Base-by-base conservation (phyloP, 164 flowering plant genomes). In the Chloranthus sessilifolius region DNA sequence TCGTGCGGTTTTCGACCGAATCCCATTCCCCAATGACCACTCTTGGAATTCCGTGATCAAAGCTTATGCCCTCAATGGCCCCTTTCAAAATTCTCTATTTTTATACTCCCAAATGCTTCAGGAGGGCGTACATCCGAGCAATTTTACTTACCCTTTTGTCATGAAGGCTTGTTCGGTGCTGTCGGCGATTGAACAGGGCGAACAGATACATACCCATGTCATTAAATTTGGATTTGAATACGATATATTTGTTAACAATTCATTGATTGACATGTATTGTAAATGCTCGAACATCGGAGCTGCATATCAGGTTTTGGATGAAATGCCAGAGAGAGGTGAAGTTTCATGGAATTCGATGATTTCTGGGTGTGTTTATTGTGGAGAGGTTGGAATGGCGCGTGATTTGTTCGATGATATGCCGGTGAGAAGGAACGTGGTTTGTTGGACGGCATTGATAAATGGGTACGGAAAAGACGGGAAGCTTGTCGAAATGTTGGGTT, bases 341-440 rank as follows among this genome's bases (percentile, higher is more conserved):
- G 71, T 68, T 22, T 62, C 71, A 3, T 72, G 67, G 73, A 72
- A 59, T 59, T 55, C 73, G 1, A 62, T 72, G 16, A 56, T 65
- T 24, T 59, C 65, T 0, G 67, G 62, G 41, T 63, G 50, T 67
- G 72, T 59, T 20, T 7, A 6, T 0, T 30, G 45, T 21, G 68
- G 76, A 3, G 58, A 62, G 39, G 23, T 68, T 5, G 58, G 21
- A 8, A 17, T 28, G 10, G 73, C 74, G 2, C 52, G 52, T 11
- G 36, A 31, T 15, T 29, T 72, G 68, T 68, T 68, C 26, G 70
- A 58, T 8, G 63, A 53, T 36, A 69, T 68, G 63, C 65, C 67
- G 4, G 16, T 61, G 15, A 53, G 58, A 37, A 67, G 67, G 53
- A 72, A 52, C 65, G 70, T 59, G 40, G 59, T 64, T 39, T 64